These are phyloP conservation scores for Yamadazyma pseudoaaseri DNA, from an alignment of 1,139 yeast species.

Conservation along the genomic window DNA sequence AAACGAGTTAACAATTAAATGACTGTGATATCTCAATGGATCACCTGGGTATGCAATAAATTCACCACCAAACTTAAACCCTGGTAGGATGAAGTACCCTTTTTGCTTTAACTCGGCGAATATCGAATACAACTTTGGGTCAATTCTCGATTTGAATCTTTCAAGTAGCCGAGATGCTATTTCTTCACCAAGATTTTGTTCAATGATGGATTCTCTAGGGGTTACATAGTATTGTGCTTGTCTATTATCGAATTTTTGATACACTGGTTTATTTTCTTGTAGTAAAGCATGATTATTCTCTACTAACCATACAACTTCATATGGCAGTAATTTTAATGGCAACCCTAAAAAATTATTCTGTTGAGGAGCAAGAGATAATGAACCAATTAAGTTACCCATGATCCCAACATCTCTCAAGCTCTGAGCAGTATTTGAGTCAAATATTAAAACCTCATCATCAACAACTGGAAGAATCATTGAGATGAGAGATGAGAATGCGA, in stretches of 20 bases:
- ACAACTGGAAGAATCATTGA: conserved; percentile 26
- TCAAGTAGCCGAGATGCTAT: not conserved
- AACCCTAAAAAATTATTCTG: conserved; percentile 83
- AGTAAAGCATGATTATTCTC: conserved; percentile 34
- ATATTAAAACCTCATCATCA: conserved; percentile 50
- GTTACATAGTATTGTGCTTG: conserved; percentile 7
- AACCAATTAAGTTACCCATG: conserved; percentile 77
- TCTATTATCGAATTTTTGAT: conserved; percentile 4
- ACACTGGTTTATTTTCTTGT: conserved; percentile 5
- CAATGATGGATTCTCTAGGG: not conserved
- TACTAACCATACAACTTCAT: conserved; percentile 71
- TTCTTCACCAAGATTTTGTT: not conserved
- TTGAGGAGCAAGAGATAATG: conserved; percentile 85
- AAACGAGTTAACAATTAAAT: conserved; percentile 63
- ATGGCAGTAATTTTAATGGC: conserved; percentile 71
- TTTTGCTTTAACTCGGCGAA: conserved; percentile 39
- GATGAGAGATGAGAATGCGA: conserved; percentile 5
- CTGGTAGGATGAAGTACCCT: conserved; percentile 71
- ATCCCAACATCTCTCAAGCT: conserved; percentile 54
- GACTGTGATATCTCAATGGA: conserved; percentile 87
- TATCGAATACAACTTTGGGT: conserved; percentile 15
- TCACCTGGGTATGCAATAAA: conserved; percentile 94
- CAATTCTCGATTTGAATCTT: conserved; percentile 5
- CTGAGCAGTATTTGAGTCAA: conserved; percentile 50
- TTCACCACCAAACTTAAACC: conserved; percentile 86